Evolutionary conservation across 164 flowering plant genomes (phyloP).

Genomic region (Magnolia sinica): DNA sequence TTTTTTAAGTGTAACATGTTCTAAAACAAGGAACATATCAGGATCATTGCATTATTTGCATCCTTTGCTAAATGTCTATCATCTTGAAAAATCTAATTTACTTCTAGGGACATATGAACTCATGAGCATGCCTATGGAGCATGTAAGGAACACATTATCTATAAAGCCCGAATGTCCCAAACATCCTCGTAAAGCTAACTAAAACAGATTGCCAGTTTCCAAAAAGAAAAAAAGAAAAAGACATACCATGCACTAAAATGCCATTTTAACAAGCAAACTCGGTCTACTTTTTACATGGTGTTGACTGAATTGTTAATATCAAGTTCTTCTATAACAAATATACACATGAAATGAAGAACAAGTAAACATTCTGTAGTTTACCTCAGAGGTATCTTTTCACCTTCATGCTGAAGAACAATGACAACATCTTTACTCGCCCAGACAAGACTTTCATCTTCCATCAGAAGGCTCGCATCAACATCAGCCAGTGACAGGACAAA

Average conservation of each 20-base stretch:
- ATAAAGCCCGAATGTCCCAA: not conserved
- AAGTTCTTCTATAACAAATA: not conserved
- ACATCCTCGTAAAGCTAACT: not conserved
- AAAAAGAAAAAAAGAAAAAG: not conserved
- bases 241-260: not conserved
- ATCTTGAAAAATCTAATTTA: no score
- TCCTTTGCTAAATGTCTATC: no score
- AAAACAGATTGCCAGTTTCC: not conserved
- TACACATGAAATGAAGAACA: not conserved
- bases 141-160: not conserved
- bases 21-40: no score
- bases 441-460: conserved; percentile 98
- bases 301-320: not conserved
- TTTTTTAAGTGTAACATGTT: no score
- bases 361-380: conserved; percentile 11
- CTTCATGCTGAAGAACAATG: conserved; percentile 89
- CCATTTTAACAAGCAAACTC: not conserved
- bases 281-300: not conserved
- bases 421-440: conserved; percentile 96
- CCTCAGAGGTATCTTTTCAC: conserved; percentile 90
- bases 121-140: no score
- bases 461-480: conserved; percentile 77
- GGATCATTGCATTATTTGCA: no score
- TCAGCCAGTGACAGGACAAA: conserved; percentile 94
- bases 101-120: no score